Base-by-base conservation (phyloP, 495 filamentous ascomycete species). In the Aspergillus nidulans region DNA sequence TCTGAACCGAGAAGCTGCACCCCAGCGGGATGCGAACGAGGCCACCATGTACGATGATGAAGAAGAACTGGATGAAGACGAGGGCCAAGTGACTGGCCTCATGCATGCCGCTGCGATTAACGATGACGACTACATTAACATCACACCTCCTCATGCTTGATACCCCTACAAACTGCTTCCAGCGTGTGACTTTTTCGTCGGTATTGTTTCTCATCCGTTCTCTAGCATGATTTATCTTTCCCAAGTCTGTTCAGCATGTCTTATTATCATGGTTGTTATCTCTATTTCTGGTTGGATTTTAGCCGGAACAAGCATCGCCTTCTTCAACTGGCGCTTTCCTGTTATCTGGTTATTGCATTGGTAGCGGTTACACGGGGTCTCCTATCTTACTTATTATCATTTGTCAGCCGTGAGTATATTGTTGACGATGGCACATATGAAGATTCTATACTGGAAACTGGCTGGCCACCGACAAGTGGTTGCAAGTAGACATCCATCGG, bases 21-120 rank as follows among this genome's bases (percentile, higher is more conserved):
- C 62, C 30, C 57, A 52, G 20, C 68, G 57, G 19, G 72, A 76
- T 49, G 67, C 74, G 53, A 71, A 69, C 15, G 76, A 79, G 63
- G 74, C 72, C 18, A 78, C 75, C 26, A 80, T 79, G 73, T 81
- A 79, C 56, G 78, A 81, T 53, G 80, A 80, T 47, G 79, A 81
- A 34, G 80, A 83, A 58, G 77, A 80, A 61, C 63, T 76, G 38
- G 78, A 77, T 46, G 76, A 73, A 64, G 77, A 81, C 49, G 77
- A 77, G 24, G 77, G 75, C 44, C 78, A 76, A 34, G 73, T 84
- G 60, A 77, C 79, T 20, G 79, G 80, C 23, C 64, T 83, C 60
- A 78, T 83, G 79, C 68, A 77, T 62, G 77, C 76, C 13, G 74
- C 79, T 0, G 74, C 66, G 24, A 68, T 83, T 64, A 74, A 75